Conservation (phyloP, 2,329 filamentous ascomycete genomes). For the Cercospora sp. region DNA sequence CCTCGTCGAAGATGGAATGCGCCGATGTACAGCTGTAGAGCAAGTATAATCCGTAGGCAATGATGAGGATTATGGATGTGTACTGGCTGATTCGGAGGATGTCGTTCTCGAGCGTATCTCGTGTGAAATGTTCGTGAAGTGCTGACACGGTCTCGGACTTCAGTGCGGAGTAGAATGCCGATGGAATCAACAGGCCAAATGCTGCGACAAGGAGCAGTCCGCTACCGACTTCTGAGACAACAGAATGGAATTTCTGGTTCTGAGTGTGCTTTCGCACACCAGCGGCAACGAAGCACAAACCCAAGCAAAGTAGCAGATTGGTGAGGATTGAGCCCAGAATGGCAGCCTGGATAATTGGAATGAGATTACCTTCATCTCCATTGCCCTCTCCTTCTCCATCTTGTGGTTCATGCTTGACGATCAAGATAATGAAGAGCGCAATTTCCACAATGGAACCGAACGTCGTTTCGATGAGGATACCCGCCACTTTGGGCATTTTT, state of each 20-base stretch:
- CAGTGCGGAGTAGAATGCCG: constrained; percentile 53
- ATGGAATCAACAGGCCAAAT: constrained; percentile 49
- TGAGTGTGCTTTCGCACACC: constrained; percentile 64
- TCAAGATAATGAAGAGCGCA: constrained; percentile 73
- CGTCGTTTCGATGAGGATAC: constrained; percentile 53
- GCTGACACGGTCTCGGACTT: constrained; percentile 26
- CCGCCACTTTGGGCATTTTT: constrained; percentile 72
- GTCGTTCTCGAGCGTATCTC: constrained; percentile 46
- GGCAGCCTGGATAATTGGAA: constrained; percentile 72
- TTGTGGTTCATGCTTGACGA: constrained; percentile 42
- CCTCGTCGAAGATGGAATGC: constrained; percentile 72
- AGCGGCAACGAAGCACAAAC: constrained; percentile 72
- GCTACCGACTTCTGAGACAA: constrained; percentile 75
- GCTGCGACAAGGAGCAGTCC: constrained; percentile 75
- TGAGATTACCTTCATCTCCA: constrained; percentile 35
- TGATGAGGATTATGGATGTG: constrained; percentile 67
- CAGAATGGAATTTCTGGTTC: constrained; percentile 66
- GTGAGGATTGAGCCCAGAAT: constrained; percentile 80
- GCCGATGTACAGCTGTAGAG: constrained; percentile 74
- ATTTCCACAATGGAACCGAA: constrained; percentile 76
- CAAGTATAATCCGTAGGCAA: constrained; percentile 62
- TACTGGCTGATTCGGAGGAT: constrained; percentile 68
- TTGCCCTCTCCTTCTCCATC: constrained; percentile 22
- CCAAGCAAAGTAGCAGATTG: constrained; percentile 73
- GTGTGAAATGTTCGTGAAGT: constrained; percentile 40